A percentile compares a stretch with the other conserved stretches of the same genome.
Conservation (phyloP, 371 early-diverging fungal species). For the Funneliformis caledonium region DNA sequence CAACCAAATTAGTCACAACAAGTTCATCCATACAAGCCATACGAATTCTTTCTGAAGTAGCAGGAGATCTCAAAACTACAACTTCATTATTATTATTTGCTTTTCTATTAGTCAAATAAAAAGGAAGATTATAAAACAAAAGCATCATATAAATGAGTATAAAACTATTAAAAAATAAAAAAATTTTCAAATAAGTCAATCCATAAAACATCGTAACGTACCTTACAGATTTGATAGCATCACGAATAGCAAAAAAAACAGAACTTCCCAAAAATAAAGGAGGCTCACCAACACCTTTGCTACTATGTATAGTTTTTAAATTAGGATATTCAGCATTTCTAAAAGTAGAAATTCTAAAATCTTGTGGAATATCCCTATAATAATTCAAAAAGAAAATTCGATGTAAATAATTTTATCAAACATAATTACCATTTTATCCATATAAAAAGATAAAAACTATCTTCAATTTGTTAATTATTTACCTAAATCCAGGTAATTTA, state of each 20-base stretch:
- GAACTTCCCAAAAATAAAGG: conserved; percentile 77
- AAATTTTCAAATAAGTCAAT: not conserved
- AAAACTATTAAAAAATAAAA: not conserved
- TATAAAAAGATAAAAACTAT: too few species aligned
- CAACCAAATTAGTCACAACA: conserved; percentile 44
- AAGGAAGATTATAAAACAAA: too few species aligned
- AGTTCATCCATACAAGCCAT: conserved; percentile 66
- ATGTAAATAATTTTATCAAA: not conserved
- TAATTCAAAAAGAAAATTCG: not conserved
- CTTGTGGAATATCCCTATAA: conserved; percentile 69
- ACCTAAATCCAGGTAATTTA: conserved; percentile 78
- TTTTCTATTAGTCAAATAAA: conserved; percentile 13
- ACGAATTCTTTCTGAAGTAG: conserved; percentile 74
- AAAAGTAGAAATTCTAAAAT: conserved; percentile 69
- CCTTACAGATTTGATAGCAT: conserved; percentile 70
- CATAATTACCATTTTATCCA: too few species aligned
- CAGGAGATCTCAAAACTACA: conserved; percentile 66
- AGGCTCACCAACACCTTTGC: conserved; percentile 85
- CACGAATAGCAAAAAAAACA: conserved; percentile 74
- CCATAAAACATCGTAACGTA: conserved; percentile 40
- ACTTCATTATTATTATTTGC: conserved; percentile 50
- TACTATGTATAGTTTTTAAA: conserved; percentile 70
- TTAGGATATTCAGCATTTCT: conserved; percentile 59
- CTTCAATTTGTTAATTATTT: not conserved
- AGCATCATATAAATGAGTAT: not conserved